A percentile compares a stretch with the other conserved stretches of the same genome.
These are phyloP conservation scores for Arthonia radiata DNA, from an alignment of 495 filamentous ascomycete species.

Conservation along the genomic window DNA sequence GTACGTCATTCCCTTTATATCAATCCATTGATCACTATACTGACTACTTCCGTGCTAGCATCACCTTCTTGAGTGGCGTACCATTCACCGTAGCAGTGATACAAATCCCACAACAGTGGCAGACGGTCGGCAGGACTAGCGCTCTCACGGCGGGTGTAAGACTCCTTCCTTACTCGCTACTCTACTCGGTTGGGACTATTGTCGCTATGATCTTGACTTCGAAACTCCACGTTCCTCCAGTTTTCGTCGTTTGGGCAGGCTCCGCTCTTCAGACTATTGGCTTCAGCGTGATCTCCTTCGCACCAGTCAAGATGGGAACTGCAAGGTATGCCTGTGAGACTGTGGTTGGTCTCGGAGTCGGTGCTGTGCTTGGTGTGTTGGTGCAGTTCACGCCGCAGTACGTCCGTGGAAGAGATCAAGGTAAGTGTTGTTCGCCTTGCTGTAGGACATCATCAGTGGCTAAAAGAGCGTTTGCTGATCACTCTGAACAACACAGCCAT, in stretches of 20 bases:
- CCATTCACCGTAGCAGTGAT: conserved; percentile 5
- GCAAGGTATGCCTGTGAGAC: conserved; percentile 25
- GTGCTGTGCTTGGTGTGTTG: conserved; percentile 22
- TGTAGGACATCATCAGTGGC: no score
- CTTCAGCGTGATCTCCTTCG: conserved; percentile 21
- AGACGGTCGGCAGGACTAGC: conserved; percentile 2
- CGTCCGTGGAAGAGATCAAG: conserved; percentile 20
- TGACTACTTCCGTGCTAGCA: no score
- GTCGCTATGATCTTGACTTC: conserved; percentile 21
- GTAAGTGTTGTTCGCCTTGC: conserved; percentile 10
- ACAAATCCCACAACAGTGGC: conserved; percentile 3
- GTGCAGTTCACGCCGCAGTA: conserved; percentile 27
- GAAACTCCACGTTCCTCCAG: conserved; percentile 23
- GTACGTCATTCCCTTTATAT: no score
- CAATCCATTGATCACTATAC: no score
- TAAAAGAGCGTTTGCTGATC: no score
- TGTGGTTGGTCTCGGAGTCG: conserved; percentile 29
- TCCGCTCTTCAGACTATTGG: conserved; percentile 24
- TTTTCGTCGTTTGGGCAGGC: conserved; percentile 23
- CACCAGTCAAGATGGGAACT: conserved; percentile 12
- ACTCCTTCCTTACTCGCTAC: conserved; percentile 26
- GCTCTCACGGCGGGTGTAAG: conserved; percentile 19
- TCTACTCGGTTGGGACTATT: conserved; percentile 25
- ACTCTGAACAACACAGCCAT: conserved; percentile 19
- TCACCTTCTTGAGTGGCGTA: conserved; percentile 2